Evolutionary conservation across 1,284 basidiomycete species (phyloP).

Genomic region (Heterobasidion occidentale): DNA sequence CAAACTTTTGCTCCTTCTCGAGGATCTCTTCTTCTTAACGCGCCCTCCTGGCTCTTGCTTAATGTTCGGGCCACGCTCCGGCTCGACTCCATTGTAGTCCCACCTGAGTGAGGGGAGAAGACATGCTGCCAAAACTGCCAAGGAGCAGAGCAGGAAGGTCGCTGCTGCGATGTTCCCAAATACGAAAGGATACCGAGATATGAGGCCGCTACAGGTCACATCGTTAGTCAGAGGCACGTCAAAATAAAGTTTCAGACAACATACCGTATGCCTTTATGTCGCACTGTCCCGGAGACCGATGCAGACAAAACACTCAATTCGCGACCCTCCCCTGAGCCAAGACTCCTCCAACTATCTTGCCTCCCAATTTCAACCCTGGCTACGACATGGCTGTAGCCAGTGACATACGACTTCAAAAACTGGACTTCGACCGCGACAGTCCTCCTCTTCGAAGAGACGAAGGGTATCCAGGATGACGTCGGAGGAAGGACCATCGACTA

Average conservation of each 20-base stretch:
- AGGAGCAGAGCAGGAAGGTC: conserved; percentile 45
- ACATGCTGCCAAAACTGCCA: conserved; percentile 41
- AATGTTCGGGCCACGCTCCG: not conserved
- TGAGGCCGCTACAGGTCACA: conserved; percentile 43
- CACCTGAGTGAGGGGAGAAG: conserved; percentile 14
- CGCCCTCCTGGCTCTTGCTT: conserved; percentile 12
- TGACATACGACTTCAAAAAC: conserved; percentile 43
- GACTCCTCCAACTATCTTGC: conserved; percentile 55
- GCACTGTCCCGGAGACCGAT: conserved; percentile 48
- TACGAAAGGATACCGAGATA: conserved; percentile 62
- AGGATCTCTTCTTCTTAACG: conserved; percentile 18
- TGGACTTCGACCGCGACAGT: conserved; percentile 42
- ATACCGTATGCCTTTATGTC: conserved; percentile 61
- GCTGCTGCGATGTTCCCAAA: conserved; percentile 36
- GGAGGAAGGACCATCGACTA: conserved; percentile 49
- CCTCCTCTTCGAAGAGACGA: conserved; percentile 25
- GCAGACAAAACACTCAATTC: conserved; percentile 62
- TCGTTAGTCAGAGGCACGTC: conserved; percentile 2
- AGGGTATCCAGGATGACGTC: conserved; percentile 13
- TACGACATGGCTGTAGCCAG: conserved; percentile 36
- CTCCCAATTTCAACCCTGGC: conserved; percentile 62
- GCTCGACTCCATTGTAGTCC: conserved; percentile 3
- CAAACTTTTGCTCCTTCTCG: conserved; percentile 19
- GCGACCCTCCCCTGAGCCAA: conserved; percentile 59
- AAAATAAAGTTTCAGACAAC: conserved; percentile 11